These are phyloP conservation scores for Lactifluus rugatus DNA, from an alignment of 768 basidiomycete genomes.

Conservation along the genomic window DNA sequence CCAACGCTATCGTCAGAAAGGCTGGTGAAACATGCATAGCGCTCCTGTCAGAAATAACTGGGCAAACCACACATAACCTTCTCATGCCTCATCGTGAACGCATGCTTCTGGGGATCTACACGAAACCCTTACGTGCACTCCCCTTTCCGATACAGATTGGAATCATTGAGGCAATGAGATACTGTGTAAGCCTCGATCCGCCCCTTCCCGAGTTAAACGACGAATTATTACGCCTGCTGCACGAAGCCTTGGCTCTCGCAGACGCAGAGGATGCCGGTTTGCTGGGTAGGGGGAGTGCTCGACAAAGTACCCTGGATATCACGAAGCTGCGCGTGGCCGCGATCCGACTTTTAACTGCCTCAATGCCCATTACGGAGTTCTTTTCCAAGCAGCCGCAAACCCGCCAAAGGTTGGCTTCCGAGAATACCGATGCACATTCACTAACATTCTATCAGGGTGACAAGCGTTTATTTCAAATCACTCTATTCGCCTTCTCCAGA, in stretches of 20 bases:
- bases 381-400: slow-evolving; percentile 77
- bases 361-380: slow-evolving; percentile 92
- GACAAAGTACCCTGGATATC: slow-evolving; percentile 73
- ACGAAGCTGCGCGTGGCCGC: slow-evolving; percentile 89
- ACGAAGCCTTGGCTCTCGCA: slow-evolving; percentile 89
- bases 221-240: slow-evolving; percentile 80
- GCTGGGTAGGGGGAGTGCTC: slow-evolving; percentile 59
- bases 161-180: slow-evolving; percentile 94
- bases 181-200: slow-evolving; percentile 82
- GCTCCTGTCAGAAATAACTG: slow-evolving; percentile 63
- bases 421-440: background rate
- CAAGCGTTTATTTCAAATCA: slow-evolving; percentile 95
- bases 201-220: slow-evolving; percentile 88
- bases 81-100: slow-evolving; percentile 78
- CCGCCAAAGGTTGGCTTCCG: slow-evolving; percentile 59
- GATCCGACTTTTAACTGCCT: slow-evolving; percentile 85
- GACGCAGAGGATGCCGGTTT: slow-evolving; percentile 90
- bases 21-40: slow-evolving; percentile 76
- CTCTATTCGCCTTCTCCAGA: slow-evolving; percentile 86
- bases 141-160: slow-evolving; percentile 95
- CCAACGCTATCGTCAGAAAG: slow-evolving; percentile 75
- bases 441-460: slow-evolving; percentile 48
- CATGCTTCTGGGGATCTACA: slow-evolving; percentile 82
- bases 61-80: slow-evolving; percentile 66
- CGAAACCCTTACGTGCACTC: slow-evolving; percentile 91